Conservation (phyloP, 2,329 filamentous ascomycete species). For the Scedosporium dehoogii region DNA sequence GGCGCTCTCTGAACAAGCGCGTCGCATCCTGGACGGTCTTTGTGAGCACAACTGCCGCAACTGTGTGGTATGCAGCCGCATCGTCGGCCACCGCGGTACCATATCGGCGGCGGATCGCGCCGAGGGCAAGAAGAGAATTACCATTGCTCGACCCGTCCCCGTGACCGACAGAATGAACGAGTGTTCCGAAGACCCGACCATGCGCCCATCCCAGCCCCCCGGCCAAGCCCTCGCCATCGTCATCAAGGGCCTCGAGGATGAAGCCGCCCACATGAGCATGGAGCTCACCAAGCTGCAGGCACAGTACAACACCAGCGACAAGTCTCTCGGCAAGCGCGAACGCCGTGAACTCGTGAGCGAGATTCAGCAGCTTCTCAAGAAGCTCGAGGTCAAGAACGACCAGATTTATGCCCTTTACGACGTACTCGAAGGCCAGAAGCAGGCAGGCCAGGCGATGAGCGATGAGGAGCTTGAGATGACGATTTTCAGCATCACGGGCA, state of each 20-base stretch:
- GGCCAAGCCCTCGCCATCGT: slow-evolving; percentile 69
- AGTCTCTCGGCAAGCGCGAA: slow-evolving; percentile 53
- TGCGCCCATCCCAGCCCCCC: slow-evolving; percentile 60
- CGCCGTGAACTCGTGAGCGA: slow-evolving; percentile 50
- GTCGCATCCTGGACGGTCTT: slow-evolving; percentile 41
- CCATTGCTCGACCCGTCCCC: slow-evolving; percentile 53
- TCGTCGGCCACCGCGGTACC: slow-evolving; percentile 33
- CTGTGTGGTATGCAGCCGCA: slow-evolving; percentile 47
- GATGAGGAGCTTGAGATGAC: slow-evolving; percentile 56
- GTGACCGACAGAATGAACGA: slow-evolving; percentile 46
- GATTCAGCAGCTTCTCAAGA: slow-evolving; percentile 51
- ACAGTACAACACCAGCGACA: slow-evolving; percentile 57
- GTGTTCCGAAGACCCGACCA: slow-evolving; percentile 31
- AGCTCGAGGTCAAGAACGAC: slow-evolving; percentile 63
- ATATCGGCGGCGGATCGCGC: slow-evolving; percentile 25
- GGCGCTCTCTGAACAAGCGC: slow-evolving; percentile 41
- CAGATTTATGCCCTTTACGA: slow-evolving; percentile 79
- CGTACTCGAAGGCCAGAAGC: slow-evolving; percentile 71
- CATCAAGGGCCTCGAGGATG: slow-evolving; percentile 72
- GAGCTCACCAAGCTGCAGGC: slow-evolving; percentile 53
- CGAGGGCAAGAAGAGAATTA: slow-evolving; percentile 46
- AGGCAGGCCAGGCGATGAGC: slow-evolving; percentile 51
- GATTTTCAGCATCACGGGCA: slow-evolving; percentile 42
- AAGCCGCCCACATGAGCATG: slow-evolving; percentile 66
- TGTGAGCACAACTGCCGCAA: slow-evolving; percentile 46